phyloP scores from a whole-genome alignment of 2,329 filamentous ascomycete species.

The Onygenales sp. region DNA sequence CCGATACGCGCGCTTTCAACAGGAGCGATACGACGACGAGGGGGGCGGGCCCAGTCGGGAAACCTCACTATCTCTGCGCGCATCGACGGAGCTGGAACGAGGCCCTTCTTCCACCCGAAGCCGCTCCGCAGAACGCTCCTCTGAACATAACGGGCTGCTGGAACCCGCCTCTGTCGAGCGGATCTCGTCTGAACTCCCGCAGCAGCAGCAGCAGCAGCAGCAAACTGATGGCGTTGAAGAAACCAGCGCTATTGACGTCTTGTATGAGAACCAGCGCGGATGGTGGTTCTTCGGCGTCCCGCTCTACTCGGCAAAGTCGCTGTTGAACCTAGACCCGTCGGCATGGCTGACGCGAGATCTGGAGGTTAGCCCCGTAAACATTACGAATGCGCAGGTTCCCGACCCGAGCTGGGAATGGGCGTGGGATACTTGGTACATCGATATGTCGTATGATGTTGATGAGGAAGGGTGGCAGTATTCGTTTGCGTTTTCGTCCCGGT shows the following conservation, averaged over 20 bases:
- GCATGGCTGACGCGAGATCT: constrained; percentile 68
- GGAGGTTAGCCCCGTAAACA: constrained; percentile 54
- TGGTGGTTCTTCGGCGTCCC: constrained; percentile 81
- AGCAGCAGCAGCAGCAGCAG: not conserved
- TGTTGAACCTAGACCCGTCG: constrained; percentile 75
- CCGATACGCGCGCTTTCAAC: constrained; percentile 42
- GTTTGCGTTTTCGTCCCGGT: constrained; percentile 66
- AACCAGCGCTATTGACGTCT: constrained; percentile 60
- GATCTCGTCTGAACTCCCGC: not conserved
- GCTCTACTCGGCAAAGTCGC: constrained; percentile 76
- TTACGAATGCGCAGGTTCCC: constrained; percentile 80
- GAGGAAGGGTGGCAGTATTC: constrained; percentile 96
- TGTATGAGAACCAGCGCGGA: constrained; percentile 94
- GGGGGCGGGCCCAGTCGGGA: constrained; percentile 5
- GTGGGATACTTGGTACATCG: constrained; percentile 62
- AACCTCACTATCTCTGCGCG: not conserved
- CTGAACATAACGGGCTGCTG: not conserved
- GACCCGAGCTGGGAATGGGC: constrained; percentile 94
- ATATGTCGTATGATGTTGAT: constrained; percentile 74
- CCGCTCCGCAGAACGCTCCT: not conserved
- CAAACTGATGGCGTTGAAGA: constrained; percentile 9
- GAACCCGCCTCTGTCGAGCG: not conserved
- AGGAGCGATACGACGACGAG: constrained; percentile 38
- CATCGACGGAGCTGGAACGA: not conserved
- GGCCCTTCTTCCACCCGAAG: not conserved